Evolutionary conservation across 2,329 filamentous ascomycete species (phyloP).

Genomic region (Colletotrichum caudatum): DNA sequence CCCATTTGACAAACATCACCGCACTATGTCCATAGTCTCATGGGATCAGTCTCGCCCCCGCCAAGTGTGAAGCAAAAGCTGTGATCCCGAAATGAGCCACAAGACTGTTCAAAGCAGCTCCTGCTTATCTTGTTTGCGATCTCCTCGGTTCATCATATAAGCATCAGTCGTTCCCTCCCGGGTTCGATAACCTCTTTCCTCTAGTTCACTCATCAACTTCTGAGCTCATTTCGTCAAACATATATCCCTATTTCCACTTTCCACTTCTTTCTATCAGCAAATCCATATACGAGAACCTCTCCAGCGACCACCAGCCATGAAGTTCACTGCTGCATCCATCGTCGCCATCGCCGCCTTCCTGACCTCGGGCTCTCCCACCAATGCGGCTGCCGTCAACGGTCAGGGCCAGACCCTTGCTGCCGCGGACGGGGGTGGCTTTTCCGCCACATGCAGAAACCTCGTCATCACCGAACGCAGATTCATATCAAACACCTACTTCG

Average conservation of each 20-base stretch:
- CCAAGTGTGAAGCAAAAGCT: not conserved
- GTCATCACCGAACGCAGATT: conserved; percentile 18
- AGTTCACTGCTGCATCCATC: conserved; percentile 1
- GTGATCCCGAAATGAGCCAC: no score
- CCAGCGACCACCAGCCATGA: conserved; percentile 29
- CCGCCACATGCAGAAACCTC: conserved; percentile 19
- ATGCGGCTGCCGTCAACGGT: conserved; percentile 1
- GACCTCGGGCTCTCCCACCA: not conserved
- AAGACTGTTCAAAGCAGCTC: no score
- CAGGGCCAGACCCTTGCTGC: not conserved
- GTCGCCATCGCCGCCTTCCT: conserved; percentile 14
- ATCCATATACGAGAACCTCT: not conserved
- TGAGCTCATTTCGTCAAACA: no score
- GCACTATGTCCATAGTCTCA: no score
- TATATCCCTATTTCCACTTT: not conserved
- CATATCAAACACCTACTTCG: conserved; percentile 25
- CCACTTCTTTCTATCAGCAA: not conserved
- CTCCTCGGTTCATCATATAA: no score
- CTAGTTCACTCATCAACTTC: no score
- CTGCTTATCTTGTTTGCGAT: no score
- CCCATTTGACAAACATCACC: no score
- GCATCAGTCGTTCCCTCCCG: not conserved
- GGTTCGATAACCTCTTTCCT: no score
- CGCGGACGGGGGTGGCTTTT: conserved; percentile 18
- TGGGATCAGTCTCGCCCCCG: not conserved